Percentiles rank a stretch among this genome's conserved stretches.
phyloP scores from a whole-genome alignment of 306 rosid species.

The Malus sieversii region DNA sequence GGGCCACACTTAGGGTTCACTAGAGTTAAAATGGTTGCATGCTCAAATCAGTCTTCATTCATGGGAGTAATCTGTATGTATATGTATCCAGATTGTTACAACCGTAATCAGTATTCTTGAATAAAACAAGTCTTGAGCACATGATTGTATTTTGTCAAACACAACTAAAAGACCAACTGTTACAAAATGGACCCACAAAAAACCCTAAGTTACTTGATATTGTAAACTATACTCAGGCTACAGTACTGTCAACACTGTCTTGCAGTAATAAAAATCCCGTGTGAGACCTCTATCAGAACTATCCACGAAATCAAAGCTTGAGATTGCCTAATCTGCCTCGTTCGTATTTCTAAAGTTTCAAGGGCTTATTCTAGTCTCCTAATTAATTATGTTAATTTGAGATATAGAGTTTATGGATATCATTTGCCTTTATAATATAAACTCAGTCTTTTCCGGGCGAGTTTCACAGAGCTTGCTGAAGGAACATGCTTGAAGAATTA shows the following conservation, averaged over 20 bases:
- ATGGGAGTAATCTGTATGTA: too few species aligned
- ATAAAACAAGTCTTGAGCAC: neutral
- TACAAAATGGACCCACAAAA: neutral
- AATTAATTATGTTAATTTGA: neutral
- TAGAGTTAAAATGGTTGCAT: neutral
- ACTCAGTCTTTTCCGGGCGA: conserved; percentile 13
- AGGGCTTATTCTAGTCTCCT: too few species aligned
- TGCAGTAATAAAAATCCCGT: neutral
- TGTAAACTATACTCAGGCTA: neutral
- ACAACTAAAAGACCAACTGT: neutral
- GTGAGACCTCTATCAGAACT: neutral
- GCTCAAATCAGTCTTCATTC: neutral
- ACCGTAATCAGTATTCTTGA: neutral
- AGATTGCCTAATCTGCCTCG: too few species aligned
- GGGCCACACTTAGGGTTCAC: neutral
- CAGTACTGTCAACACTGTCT: neutral
- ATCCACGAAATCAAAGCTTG: too few species aligned
- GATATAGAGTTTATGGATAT: neutral
- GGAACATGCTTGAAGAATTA: conserved; percentile 95
- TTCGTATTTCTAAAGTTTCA: too few species aligned
- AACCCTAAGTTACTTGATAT: neutral
- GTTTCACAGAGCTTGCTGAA: conserved; percentile 75
- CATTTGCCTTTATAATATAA: conserved; percentile 9
- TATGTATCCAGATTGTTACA: neutral
- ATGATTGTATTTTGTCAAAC: neutral